These are phyloP conservation scores for Pinus taeda DNA, from an alignment of 75 land plant genomes.

Conservation along the genomic window DNA sequence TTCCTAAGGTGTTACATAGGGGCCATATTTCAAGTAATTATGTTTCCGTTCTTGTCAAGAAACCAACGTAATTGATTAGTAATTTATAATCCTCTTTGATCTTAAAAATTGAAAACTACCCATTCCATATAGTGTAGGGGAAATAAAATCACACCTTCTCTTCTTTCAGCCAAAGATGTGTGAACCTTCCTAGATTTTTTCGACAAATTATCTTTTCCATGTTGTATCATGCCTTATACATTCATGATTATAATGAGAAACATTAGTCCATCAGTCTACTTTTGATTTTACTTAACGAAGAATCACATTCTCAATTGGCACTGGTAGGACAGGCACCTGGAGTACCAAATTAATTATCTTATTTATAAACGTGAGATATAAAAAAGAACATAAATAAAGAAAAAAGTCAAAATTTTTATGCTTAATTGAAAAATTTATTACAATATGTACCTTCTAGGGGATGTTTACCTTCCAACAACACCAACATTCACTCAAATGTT, in stretches of 20 bases:
- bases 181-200: constrained; percentile 93
- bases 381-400: constrained; percentile 4
- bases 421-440: background rate
- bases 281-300: constrained; percentile 98
- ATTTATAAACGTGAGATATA: background rate
- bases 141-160: constrained; percentile 62
- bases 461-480: constrained; percentile 99
- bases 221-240: constrained; percentile 98
- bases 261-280: constrained; percentile 99
- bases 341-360: background rate
- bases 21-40: constrained; percentile 98
- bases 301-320: constrained; percentile 99
- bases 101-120: background rate
- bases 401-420: background rate
- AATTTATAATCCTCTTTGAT: background rate
- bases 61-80: background rate
- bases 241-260: constrained; percentile 97
- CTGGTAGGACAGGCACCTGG: constrained; percentile 95
- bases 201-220: constrained; percentile 98
- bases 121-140: background rate
- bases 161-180: constrained; percentile 95
- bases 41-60: constrained; percentile 85
- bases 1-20: constrained; percentile 99
- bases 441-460: constrained; percentile 83
- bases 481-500: constrained; percentile 99